phyloP scores from a whole-genome alignment of 805 yeast genomes.

The Scheffersomyces ergatensis region DNA sequence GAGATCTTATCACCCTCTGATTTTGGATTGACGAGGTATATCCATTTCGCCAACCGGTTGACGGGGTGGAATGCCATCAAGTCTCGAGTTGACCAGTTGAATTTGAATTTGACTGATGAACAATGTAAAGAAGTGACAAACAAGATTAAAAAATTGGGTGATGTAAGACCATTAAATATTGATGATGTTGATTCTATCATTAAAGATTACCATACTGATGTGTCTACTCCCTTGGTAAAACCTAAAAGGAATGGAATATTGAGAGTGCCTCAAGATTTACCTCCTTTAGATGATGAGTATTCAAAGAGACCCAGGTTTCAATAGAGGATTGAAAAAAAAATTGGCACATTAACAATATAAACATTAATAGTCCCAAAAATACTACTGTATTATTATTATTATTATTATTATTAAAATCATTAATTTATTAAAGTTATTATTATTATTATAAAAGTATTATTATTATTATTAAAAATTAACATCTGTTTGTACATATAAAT shows the following conservation, averaged over 20 bases:
- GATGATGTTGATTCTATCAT: constrained; percentile 98
- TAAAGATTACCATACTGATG: constrained; percentile 83
- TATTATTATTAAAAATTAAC: too few species aligned
- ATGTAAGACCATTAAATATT: constrained; percentile 87
- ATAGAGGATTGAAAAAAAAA: background rate
- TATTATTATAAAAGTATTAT: too few species aligned
- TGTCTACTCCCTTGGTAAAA: constrained; percentile 2
- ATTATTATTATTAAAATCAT: too few species aligned
- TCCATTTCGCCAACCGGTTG: constrained; percentile 95
- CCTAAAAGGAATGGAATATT: constrained; percentile 3
- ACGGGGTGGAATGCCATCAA: constrained; percentile 99
- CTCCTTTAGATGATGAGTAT: constrained; percentile 4
- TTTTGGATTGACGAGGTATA: constrained; percentile 93
- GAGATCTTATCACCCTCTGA: constrained; percentile 94
- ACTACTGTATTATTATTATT: too few species aligned
- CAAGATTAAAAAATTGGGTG: constrained; percentile 92
- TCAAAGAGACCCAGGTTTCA: constrained; percentile 3
- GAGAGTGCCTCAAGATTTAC: constrained; percentile 5
- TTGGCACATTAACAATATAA: too few species aligned
- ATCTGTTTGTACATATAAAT: too few species aligned
- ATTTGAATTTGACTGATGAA: constrained; percentile 82
- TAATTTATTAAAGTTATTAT: too few species aligned
- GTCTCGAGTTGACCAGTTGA: constrained; percentile 95
- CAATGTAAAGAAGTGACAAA: constrained; percentile 93
- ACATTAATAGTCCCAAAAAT: too few species aligned